These are phyloP conservation scores for Cryphonectria carpinicola DNA, from an alignment of 2,329 filamentous ascomycete genomes.

Conservation along the genomic window DNA sequence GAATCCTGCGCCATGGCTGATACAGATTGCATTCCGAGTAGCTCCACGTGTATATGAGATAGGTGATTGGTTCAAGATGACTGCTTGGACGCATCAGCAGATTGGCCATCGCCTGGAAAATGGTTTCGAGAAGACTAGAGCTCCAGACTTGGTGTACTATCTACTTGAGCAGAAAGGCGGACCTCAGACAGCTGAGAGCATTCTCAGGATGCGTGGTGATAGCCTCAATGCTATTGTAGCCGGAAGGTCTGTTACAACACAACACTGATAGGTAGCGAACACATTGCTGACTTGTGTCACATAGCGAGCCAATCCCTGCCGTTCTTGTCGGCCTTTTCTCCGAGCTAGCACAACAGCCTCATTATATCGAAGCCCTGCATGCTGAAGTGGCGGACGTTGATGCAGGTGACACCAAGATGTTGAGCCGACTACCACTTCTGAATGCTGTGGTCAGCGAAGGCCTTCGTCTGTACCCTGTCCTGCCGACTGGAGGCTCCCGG, in stretches of 20 bases:
- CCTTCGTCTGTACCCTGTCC: constrained; percentile 33
- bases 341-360: not conserved
- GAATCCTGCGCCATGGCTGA: constrained; percentile 36
- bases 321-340: not conserved
- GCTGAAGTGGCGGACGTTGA: constrained; percentile 28
- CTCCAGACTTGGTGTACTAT: constrained; percentile 10
- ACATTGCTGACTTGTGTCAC: not conserved
- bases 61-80: constrained; percentile 33
- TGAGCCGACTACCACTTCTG: constrained; percentile 32
- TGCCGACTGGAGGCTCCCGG: constrained; percentile 31
- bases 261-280: not conserved
- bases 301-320: constrained; percentile 1
- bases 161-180: constrained; percentile 13
- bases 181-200: constrained; percentile 7
- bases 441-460: constrained; percentile 35
- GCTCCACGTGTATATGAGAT: constrained; percentile 28
- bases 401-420: constrained; percentile 28
- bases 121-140: not conserved
- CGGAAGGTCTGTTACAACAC: constrained; percentile 27
- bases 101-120: constrained; percentile 16
- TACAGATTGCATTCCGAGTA: constrained; percentile 33
- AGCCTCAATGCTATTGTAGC: constrained; percentile 33
- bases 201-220: constrained; percentile 29
- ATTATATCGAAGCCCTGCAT: not conserved
- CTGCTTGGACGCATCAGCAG: constrained; percentile 32